phyloP scores from a whole-genome alignment of 495 filamentous ascomycete genomes.

The Haplographium delicatum region DNA sequence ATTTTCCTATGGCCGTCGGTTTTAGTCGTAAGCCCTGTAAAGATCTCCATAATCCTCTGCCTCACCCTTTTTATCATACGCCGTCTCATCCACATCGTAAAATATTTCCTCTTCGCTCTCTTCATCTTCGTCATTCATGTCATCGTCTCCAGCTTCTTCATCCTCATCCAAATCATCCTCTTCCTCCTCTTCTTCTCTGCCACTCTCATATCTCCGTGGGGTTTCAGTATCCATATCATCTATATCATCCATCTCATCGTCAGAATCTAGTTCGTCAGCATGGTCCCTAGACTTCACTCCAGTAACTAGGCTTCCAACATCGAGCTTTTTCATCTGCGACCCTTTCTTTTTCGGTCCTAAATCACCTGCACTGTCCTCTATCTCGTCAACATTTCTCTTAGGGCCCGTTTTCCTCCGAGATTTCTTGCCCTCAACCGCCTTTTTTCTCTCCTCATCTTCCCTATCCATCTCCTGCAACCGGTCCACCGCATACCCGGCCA shows the following conservation, averaged over 20 bases:
- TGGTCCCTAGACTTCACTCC: not conserved
- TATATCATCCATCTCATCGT: not conserved
- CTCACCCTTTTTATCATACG: not conserved
- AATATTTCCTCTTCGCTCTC: not conserved
- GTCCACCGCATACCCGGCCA: not conserved
- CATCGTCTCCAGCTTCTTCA: not conserved
- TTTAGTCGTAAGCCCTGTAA: too few relatives aligned
- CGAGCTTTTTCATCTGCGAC: not conserved
- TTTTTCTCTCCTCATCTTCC: not conserved
- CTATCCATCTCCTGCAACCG: conserved; percentile 12
- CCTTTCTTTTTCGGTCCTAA: not conserved
- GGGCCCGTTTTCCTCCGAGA: not conserved
- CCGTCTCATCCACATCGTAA: not conserved
- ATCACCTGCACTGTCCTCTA: too few relatives aligned
- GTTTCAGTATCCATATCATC: not conserved
- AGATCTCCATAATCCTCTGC: too few relatives aligned
- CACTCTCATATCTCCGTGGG: not conserved
- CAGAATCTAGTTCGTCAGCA: not conserved
- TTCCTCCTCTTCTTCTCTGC: conserved; percentile 2
- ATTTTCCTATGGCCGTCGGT: too few relatives aligned
- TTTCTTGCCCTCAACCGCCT: not conserved
- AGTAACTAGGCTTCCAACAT: not conserved
- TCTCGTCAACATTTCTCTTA: too few relatives aligned
- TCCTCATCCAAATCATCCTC: conserved; percentile 1
- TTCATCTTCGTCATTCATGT: not conserved